A percentile compares a stretch with the other conserved stretches of the same genome.
These are phyloP conservation scores for Tricholoma bakamatsutake DNA, from an alignment of 768 basidiomycete species.

Conservation along the genomic window DNA sequence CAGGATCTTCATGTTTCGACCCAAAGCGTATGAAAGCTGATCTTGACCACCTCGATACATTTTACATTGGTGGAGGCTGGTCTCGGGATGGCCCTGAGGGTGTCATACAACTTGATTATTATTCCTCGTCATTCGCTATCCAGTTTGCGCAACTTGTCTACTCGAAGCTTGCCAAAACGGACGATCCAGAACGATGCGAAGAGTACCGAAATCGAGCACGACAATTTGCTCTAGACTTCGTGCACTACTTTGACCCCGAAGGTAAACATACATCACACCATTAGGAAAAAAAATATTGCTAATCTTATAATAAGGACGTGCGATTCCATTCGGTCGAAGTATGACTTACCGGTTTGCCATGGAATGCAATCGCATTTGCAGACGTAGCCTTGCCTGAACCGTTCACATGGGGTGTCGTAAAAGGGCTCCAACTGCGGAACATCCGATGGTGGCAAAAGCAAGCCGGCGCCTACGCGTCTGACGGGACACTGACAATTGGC, in stretches of 20 bases:
- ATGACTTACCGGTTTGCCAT: slow-evolving; percentile 79
- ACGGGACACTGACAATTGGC: slow-evolving; percentile 69
- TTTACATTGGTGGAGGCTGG: slow-evolving; percentile 74
- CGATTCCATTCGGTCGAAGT: slow-evolving; percentile 70
- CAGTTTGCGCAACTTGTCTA: slow-evolving; percentile 71
- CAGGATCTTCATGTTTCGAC: slow-evolving; percentile 52
- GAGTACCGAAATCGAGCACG: slow-evolving; percentile 60
- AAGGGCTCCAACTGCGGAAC: slow-evolving; percentile 68
- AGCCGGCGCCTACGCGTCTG: slow-evolving; percentile 52
- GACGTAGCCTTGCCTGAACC: slow-evolving; percentile 64
- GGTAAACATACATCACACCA: slow-evolving; percentile 30
- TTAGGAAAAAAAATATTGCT: neutral
- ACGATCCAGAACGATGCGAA: slow-evolving; percentile 59
- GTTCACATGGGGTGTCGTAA: slow-evolving; percentile 68
- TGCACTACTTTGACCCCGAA: slow-evolving; percentile 71
- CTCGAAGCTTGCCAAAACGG: slow-evolving; percentile 55
- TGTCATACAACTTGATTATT: slow-evolving; percentile 74
- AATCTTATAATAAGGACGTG: slow-evolving; percentile 43
- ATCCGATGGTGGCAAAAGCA: slow-evolving; percentile 67
- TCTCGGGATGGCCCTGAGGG: slow-evolving; percentile 74
- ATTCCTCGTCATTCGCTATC: slow-evolving; percentile 75
- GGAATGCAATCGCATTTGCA: slow-evolving; percentile 69
- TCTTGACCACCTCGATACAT: slow-evolving; percentile 71
- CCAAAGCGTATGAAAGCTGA: slow-evolving; percentile 63
- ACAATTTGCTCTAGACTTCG: slow-evolving; percentile 61